Evolutionary conservation across 257 asterid species (phyloP), one percentile per base, ranked within the genome.

Genomic region (Asclepias syriaca): DNA sequence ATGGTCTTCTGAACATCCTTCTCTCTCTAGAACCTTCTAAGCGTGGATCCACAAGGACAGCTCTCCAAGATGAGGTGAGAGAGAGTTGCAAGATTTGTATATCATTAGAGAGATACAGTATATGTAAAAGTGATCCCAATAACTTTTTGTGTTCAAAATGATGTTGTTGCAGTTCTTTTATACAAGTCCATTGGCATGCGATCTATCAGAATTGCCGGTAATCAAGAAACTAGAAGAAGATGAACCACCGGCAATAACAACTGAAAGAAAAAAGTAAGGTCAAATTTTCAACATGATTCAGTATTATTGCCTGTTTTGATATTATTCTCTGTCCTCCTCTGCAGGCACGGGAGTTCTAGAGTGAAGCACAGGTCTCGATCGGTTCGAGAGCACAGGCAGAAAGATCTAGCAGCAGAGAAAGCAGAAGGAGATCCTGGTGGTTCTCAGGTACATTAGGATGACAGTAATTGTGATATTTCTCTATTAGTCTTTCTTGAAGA

Each of bases 151-250:
- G 39, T 34, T 2, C 12, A 24, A 45, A 40, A 6, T 75, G 21
- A 22, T 48, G 37, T 69, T 48, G 45, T 65, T 85, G 81, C 86
- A 90, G 96, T 86, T 77, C 76, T 89, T 89, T 68, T 70, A 68
- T 2, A 74, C 87, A 51, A 85, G 85, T 57, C 96, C 96, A 73
- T 73, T 81, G 76, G 86, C 93, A 21, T 89, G 96, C 60, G 87
- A 79, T 24, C 80, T 84, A 68, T 83, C 93, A 16, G 96, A 85
- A 69, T 82, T 89, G 34, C 96, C 93, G 2, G 74, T 61, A 63
- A 72, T 87, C 69, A 79, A 70, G 46, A 77, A 77, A 54, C 59
- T 6, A 39, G 89, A 81, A 65, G 86, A 87, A 6, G 86, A 84
- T 14, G 87, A 79, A 39, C 75, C 78, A 32, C 75, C 78, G 59